A percentile compares a stretch with the other conserved stretches of the same genome.
These are phyloP conservation scores for Candida awuae DNA, from an alignment of 805 yeast species.

Conservation along the genomic window DNA sequence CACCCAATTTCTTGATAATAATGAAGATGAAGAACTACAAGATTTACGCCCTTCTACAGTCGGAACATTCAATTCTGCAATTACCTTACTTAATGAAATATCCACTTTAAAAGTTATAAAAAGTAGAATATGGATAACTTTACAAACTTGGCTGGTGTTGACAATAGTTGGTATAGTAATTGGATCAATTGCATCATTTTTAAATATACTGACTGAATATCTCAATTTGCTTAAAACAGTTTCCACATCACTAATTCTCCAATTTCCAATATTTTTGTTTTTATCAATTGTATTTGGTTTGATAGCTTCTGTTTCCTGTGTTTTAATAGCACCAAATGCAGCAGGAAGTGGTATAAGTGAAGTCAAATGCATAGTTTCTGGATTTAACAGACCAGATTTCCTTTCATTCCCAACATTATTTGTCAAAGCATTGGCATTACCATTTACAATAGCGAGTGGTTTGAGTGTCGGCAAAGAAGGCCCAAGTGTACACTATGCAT, in stretches of 20 bases:
- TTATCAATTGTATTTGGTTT: slow-evolving; percentile 57
- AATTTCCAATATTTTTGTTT: slow-evolving; percentile 51
- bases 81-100: slow-evolving; percentile 12
- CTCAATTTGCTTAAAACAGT: slow-evolving; percentile 69
- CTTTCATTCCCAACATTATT: slow-evolving; percentile 63
- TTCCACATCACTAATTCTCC: no score
- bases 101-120: slow-evolving; percentile 6
- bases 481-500: slow-evolving; percentile 96
- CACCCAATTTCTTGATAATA: slow-evolving; percentile 4
- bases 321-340: slow-evolving; percentile 73
- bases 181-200: slow-evolving; percentile 75
- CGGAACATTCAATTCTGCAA: slow-evolving; percentile 11
- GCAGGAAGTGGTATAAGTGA: slow-evolving; percentile 98
- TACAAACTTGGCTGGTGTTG: slow-evolving; percentile 65
- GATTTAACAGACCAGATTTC: slow-evolving; percentile 74
- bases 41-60: slow-evolving; percentile 12
- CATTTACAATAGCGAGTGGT: slow-evolving; percentile 89
- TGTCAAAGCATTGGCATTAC: slow-evolving; percentile 74
- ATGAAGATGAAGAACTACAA: neutral
- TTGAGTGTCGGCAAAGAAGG: slow-evolving; percentile 96
- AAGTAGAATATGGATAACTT: slow-evolving; percentile 20
- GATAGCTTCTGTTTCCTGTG: slow-evolving; percentile 61
- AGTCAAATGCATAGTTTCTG: slow-evolving; percentile 88
- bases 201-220: slow-evolving; percentile 81
- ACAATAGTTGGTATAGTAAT: slow-evolving; percentile 67